A percentile compares a stretch with the other conserved stretches of the same genome.
phyloP scores from a whole-genome alignment of 129 eudicot genomes.

The Flaveria linearis region DNA sequence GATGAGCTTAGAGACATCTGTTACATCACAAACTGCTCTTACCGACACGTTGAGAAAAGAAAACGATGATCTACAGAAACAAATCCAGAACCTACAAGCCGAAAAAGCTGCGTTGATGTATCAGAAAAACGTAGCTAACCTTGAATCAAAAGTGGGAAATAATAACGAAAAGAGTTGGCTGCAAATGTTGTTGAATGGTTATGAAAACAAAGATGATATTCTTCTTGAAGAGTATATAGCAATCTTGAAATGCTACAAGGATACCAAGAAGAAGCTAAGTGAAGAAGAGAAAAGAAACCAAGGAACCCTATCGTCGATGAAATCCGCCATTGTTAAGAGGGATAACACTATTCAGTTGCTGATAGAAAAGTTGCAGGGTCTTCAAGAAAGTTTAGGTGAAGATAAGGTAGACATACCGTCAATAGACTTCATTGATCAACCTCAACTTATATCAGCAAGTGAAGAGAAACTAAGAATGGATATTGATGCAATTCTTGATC shows the following conservation, averaged over 20 bases:
- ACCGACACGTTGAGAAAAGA: slow-evolving; percentile 59
- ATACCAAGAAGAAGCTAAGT: slow-evolving; percentile 54
- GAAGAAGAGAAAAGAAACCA: slow-evolving; percentile 53
- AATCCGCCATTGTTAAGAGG: slow-evolving; percentile 41
- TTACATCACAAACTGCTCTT: slow-evolving; percentile 66
- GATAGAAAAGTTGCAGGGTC: slow-evolving; percentile 42
- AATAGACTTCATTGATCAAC: slow-evolving; percentile 26
- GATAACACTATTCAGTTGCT: slow-evolving; percentile 59
- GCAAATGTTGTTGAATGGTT: slow-evolving; percentile 63
- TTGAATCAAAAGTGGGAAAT: slow-evolving; percentile 23
- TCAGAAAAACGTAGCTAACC: slow-evolving; percentile 2
- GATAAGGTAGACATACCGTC: slow-evolving; percentile 23
- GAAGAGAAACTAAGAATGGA: slow-evolving; percentile 65
- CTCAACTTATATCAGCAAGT: slow-evolving; percentile 41
- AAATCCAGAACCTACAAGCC: slow-evolving; percentile 61
- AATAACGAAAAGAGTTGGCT: slow-evolving; percentile 55
- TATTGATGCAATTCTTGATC: slow-evolving; percentile 63
- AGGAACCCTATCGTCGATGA: slow-evolving; percentile 42
- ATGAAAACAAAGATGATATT: slow-evolving; percentile 70
- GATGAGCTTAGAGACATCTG: slow-evolving; percentile 57
- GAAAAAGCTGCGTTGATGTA: slow-evolving; percentile 55
- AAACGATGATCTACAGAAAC: slow-evolving; percentile 59
- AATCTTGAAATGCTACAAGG: slow-evolving; percentile 71
- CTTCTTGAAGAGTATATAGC: slow-evolving; percentile 60
- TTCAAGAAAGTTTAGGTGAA: slow-evolving; percentile 40